Evolutionary conservation across 306 rosid genomes (phyloP).

Genomic region (Vigna trinervia): DNA sequence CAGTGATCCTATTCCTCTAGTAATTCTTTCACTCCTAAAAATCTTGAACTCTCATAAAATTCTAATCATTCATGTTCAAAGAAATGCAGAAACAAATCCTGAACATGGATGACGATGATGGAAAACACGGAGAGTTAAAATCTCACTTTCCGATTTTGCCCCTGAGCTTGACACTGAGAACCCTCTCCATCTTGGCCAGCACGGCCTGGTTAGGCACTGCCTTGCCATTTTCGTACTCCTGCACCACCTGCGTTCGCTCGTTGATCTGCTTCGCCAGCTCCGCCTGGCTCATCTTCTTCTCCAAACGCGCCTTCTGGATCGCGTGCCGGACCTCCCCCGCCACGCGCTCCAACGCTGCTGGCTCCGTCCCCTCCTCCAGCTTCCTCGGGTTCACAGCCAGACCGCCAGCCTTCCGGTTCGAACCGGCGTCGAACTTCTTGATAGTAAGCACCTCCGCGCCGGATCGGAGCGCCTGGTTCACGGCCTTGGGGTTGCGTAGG

Average conservation of each 20-base stretch:
- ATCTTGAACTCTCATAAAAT: not conserved
- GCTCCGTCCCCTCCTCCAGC: constrained; percentile 77
- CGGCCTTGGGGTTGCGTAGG: constrained; percentile 66
- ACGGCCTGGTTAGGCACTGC: constrained; percentile 81
- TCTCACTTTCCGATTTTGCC: constrained; percentile 66
- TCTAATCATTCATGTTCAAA: not conserved
- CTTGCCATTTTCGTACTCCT: constrained; percentile 87
- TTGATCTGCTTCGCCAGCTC: constrained; percentile 82
- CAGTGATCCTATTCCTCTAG: no score
- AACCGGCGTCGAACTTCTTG: constrained; percentile 69
- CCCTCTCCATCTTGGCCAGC: constrained; percentile 78
- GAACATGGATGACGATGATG: no score
- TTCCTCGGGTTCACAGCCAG: constrained; percentile 62
- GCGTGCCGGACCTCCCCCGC: constrained; percentile 63
- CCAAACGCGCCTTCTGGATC: constrained; percentile 83
- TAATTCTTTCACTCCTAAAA: not conserved
- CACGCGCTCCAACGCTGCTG: constrained; percentile 70
- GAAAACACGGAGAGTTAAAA: not conserved
- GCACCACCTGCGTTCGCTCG: constrained; percentile 79
- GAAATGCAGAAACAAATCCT: not conserved
- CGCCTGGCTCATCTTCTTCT: constrained; percentile 79
- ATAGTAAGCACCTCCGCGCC: constrained; percentile 67
- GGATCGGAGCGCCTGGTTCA: constrained; percentile 78
- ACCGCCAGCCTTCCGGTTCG: constrained; percentile 58
- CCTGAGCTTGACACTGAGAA: constrained; percentile 77